phyloP scores from a whole-genome alignment of 148 eudicot genomes.

The Dysphania ambrosioides region DNA sequence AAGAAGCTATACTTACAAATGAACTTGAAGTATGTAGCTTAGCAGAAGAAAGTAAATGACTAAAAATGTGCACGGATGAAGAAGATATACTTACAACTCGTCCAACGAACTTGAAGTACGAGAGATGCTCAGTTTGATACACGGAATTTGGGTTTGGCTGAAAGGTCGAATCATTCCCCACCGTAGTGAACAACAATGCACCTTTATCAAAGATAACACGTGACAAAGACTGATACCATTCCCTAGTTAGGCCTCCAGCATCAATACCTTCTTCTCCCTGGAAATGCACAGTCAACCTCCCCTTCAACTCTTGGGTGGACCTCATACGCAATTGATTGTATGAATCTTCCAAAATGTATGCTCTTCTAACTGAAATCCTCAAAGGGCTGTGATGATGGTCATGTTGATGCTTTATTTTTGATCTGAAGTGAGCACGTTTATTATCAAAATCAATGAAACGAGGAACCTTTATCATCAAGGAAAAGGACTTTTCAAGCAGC shows the following conservation, averaged over 20 bases:
- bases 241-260: conserved; percentile 99
- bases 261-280: conserved; percentile 99
- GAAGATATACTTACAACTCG: conserved; percentile 73
- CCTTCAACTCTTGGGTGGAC: conserved; percentile 77
- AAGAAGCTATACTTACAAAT: conserved; percentile 59
- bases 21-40: conserved; percentile 73
- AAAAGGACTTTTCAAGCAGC: conserved; percentile 93
- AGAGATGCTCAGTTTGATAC: conserved; percentile 97
- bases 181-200: conserved; percentile 88
- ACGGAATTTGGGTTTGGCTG: conserved; percentile 99
- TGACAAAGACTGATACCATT: conserved; percentile 94
- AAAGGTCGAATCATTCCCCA: conserved; percentile 93
- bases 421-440: conserved; percentile 89
- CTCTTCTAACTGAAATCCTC: conserved; percentile 97
- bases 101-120: conserved; percentile 97
- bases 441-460: conserved; percentile 98
- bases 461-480: conserved; percentile 95
- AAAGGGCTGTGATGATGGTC: conserved; percentile 96
- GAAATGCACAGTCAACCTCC: conserved; percentile 93
- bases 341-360: conserved; percentile 96
- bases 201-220: conserved; percentile 98
- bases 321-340: conserved; percentile 94
- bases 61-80: background rate
- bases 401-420: conserved; percentile 93
- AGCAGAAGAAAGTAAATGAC: conserved; percentile 15